A percentile compares a stretch with the other conserved stretches of the same genome.
Evolutionary conservation across 1,139 yeast species (phyloP).

Genomic region (Zygoascus meyerae): DNA sequence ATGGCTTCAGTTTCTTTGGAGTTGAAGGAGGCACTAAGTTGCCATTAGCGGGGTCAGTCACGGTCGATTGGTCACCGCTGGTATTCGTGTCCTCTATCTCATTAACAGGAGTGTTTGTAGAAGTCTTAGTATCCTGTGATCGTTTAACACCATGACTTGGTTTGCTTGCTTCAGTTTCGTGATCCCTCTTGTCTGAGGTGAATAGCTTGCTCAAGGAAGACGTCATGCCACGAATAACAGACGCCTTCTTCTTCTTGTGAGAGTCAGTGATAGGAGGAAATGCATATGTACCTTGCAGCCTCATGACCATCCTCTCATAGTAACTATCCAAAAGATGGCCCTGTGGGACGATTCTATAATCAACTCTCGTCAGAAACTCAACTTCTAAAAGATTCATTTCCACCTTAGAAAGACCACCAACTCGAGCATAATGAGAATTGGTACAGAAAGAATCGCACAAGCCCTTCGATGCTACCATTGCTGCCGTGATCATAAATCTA

Average conservation of each 20-base stretch:
- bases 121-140: background rate
- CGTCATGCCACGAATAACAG: constrained; percentile 3
- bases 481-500: constrained; percentile 82
- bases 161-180: background rate
- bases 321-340: constrained; percentile 35
- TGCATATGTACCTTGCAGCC: constrained; percentile 22
- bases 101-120: background rate
- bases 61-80: background rate
- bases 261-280: constrained; percentile 12
- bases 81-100: background rate
- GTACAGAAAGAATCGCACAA: constrained; percentile 93
- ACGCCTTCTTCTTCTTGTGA: background rate
- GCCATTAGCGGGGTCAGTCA: background rate
- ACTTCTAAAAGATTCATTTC: constrained; percentile 85
- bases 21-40: constrained; percentile 3
- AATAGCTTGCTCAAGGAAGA: constrained; percentile 7
- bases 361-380: constrained; percentile 76
- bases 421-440: constrained; percentile 88
- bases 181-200: background rate
- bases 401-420: constrained; percentile 84
- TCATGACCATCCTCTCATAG: constrained; percentile 31
- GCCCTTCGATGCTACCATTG: constrained; percentile 87
- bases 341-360: constrained; percentile 65
- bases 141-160: constrained; percentile 2
- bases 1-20: constrained; percentile 8